Conservation (phyloP, 2,329 filamentous ascomycete species). For the Aspergillus fischeri region DNA sequence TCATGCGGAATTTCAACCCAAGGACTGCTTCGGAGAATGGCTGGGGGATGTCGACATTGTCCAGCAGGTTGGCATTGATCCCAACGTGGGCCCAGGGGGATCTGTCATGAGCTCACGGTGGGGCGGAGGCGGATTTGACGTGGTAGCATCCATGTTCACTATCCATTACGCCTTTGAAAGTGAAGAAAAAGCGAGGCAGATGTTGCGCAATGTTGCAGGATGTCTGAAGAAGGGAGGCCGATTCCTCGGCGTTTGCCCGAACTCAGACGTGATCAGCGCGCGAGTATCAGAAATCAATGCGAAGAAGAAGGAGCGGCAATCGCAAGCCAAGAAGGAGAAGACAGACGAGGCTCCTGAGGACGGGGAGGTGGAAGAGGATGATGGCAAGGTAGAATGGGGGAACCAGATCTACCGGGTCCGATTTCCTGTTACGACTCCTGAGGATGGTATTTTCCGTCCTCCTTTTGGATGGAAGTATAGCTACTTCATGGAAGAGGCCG, state of each 20-base stretch:
- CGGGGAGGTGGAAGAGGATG: slow-evolving; percentile 56
- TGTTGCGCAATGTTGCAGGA: slow-evolving; percentile 90
- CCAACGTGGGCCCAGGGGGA: slow-evolving; percentile 57
- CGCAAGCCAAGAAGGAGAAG: slow-evolving; percentile 39
- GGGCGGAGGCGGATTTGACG: slow-evolving; percentile 79
- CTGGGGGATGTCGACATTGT: slow-evolving; percentile 79
- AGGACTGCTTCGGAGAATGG: slow-evolving; percentile 87
- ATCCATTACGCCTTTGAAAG: slow-evolving; percentile 98
- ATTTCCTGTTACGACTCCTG: slow-evolving; percentile 77
- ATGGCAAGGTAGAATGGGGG: slow-evolving; percentile 73
- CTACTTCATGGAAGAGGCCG: slow-evolving; percentile 92
- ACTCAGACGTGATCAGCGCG: slow-evolving; percentile 82
- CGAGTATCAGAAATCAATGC: slow-evolving; percentile 75
- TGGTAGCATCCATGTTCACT: slow-evolving; percentile 98
- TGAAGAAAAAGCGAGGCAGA: slow-evolving; percentile 81
- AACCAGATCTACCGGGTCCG: slow-evolving; percentile 89
- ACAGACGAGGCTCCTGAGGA: slow-evolving; percentile 36
- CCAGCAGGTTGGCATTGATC: slow-evolving; percentile 80
- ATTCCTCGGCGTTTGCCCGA: slow-evolving; percentile 94
- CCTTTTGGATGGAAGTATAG: slow-evolving; percentile 98
- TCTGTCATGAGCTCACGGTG: slow-evolving; percentile 58
- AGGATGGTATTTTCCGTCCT: slow-evolving; percentile 86
- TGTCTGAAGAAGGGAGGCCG: slow-evolving; percentile 88
- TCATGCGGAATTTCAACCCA: slow-evolving; percentile 80
- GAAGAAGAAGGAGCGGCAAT: slow-evolving; percentile 43